Conservation (phyloP, 129 eudicot genomes). For the Tagetes patula region DNA sequence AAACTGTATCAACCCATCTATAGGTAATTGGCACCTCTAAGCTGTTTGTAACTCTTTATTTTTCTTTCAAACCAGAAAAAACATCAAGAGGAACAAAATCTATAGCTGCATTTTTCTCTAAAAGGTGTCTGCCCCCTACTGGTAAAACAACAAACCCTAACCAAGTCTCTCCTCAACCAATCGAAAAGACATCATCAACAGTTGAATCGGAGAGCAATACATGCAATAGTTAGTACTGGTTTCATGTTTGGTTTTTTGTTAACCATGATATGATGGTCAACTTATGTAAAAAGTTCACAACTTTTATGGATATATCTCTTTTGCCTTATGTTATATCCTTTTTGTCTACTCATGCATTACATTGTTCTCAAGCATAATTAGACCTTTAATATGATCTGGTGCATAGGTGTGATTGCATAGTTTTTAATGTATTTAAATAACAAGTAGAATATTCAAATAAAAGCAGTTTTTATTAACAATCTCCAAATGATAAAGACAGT, state of each 20-base stretch:
- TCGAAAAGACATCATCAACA: constrained; percentile 36
- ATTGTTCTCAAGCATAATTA: background rate
- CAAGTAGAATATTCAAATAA: background rate
- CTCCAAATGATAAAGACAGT: background rate
- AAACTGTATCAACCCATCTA: background rate
- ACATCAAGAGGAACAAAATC: constrained; percentile 39
- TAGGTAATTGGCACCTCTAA: background rate
- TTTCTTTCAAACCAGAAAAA: constrained; percentile 34
- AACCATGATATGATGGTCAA: background rate
- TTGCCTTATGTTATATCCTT: background rate
- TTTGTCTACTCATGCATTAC: background rate
- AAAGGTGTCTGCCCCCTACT: constrained; percentile 66
- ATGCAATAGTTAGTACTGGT: constrained; percentile 13
- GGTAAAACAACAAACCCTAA: constrained; percentile 40
- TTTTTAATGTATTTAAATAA: too few relatives aligned
- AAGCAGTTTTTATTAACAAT: background rate
- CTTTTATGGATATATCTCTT: background rate
- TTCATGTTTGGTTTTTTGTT: constrained; percentile 1
- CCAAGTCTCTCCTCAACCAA: constrained; percentile 52
- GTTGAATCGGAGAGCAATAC: constrained; percentile 31
- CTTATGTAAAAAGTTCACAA: background rate
- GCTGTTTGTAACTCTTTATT: background rate
- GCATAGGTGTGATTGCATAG: background rate
- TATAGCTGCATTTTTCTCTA: constrained; percentile 74
- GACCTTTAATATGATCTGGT: background rate